Evolutionary conservation across 129 eudicot genomes (phyloP), one percentile per base, ranked within the genome.

Genomic region (Scalesia atractyloides): DNA sequence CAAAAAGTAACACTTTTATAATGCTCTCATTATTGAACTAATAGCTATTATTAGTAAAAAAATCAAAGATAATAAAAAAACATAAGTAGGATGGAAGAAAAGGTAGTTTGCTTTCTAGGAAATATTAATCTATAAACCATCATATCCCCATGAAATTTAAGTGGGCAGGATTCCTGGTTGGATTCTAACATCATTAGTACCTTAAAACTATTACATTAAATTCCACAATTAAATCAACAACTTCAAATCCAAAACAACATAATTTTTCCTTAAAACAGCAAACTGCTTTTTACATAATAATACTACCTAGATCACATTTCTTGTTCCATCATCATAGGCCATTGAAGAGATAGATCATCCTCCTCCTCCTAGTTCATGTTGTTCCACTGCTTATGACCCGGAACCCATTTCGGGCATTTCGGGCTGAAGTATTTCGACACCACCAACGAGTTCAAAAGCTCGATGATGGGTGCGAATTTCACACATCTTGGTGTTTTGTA

Each of bases 401-500:
- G 93, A 79, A 54, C 76, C 90, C 93, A 84, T 69, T 84, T 89
- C 7, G 96, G 96, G 71, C 93, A 89, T 65, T 86, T 89, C 1
- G 94, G 97, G 65, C 97, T 92, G 74, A 86, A 89, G 79, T 88
- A 82, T n/a, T 76, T 84, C 7, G 88, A 76, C 48, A 71, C 86
- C 60, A 89, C 91, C 75, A 78, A 83, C 15, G 88, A 73, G 77
- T 82, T 83, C 81, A 92, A 58, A 0, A 92, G 87, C 83, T 92
- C 91, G 52, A 92, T 81, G 18, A 92, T 85, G 30, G 96, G 91
- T 17, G 83, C 89, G 58, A 72, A 89, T 73, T 80, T 89, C 69
- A 92, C 96, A 15, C 94, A 92, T 69, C 97, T 64, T 2, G 97
- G 97, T 1, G 97, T 79, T 73, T 92, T 92, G 67, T 92, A 92